A percentile compares a stretch with the other conserved stretches of the same genome.
Conservation (phyloP, 2,329 filamentous ascomycete genomes). For the Trichoderma polysporum region DNA sequence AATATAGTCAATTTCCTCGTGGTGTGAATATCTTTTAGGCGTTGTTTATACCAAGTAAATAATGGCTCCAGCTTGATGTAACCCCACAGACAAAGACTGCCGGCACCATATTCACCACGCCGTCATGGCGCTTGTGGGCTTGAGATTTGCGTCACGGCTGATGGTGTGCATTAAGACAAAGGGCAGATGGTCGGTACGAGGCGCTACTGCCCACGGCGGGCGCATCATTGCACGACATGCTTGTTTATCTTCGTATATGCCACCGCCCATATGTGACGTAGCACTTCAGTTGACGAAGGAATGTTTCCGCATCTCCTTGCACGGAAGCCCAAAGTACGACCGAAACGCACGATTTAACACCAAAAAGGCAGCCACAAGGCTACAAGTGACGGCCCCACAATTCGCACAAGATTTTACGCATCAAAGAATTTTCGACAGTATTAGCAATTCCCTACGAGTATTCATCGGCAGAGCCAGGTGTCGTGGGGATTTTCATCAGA, state of each 20-base stretch:
- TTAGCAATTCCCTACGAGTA: no score
- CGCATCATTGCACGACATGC: not conserved
- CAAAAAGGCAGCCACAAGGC: not conserved
- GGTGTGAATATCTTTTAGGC: not conserved
- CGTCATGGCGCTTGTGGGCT: not conserved
- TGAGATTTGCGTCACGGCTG: not conserved
- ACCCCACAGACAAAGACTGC: not conserved
- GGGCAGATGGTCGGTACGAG: not conserved
- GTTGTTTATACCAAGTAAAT: not conserved
- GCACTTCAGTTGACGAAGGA: not conserved
- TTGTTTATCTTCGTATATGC: not conserved
- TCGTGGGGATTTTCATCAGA: not conserved
- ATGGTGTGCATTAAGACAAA: slow-evolving; percentile 6
- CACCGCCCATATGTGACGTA: not conserved
- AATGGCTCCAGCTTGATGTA: not conserved
- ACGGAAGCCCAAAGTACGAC: not conserved
- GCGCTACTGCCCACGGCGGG: not conserved
- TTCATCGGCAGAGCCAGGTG: not conserved
- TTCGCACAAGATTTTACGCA: not conserved
- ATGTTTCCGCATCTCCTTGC: not conserved
- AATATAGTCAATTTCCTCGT: not conserved
- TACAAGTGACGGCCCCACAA: not conserved
- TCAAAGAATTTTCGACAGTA: not conserved
- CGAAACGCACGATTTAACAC: not conserved
- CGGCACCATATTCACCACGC: not conserved